Percentiles rank a stretch among this genome's conserved stretches.
Evolutionary conservation across 2,329 filamentous ascomycete genomes (phyloP).

Genomic region (Fusarium veterinarium): DNA sequence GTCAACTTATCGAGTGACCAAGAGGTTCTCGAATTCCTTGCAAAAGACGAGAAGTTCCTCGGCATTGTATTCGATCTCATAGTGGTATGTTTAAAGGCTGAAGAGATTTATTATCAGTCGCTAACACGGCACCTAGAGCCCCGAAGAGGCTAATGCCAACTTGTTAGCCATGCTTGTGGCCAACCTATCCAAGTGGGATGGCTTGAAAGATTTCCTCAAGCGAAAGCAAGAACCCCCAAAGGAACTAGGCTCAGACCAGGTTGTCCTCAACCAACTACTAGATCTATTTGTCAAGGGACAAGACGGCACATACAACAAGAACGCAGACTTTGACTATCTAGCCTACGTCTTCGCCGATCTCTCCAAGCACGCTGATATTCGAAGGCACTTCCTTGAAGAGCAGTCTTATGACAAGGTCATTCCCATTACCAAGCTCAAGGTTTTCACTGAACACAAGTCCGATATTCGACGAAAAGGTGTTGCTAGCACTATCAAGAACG

Average conservation of each 20-base stretch:
- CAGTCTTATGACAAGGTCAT: constrained; percentile 85
- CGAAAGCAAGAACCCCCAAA: constrained; percentile 76
- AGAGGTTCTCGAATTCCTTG: constrained; percentile 78
- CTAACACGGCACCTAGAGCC: constrained; percentile 61
- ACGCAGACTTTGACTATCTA: constrained; percentile 91
- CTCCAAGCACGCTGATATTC: constrained; percentile 80
- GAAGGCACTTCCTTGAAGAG: constrained; percentile 77
- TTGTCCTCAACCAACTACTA: constrained; percentile 88
- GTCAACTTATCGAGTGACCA: constrained; percentile 85
- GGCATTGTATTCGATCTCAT: constrained; percentile 78
- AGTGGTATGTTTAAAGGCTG: constrained; percentile 66
- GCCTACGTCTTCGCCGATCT: constrained; percentile 95
- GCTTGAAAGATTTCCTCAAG: constrained; percentile 74
- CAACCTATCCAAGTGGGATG: constrained; percentile 86
- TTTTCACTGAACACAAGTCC: constrained; percentile 92
- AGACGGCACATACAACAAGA: constrained; percentile 82
- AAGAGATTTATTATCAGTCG: neutral
- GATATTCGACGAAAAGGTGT: constrained; percentile 90
- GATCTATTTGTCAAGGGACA: constrained; percentile 96
- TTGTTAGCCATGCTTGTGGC: constrained; percentile 91
- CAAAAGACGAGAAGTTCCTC: constrained; percentile 83
- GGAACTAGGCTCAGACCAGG: constrained; percentile 76
- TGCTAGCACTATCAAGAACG: constrained; percentile 95
- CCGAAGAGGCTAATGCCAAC: constrained; percentile 84
- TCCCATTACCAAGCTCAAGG: constrained; percentile 91